Evolutionary conservation across 2,329 filamentous ascomycete genomes (phyloP), one percentile per base, ranked within the genome.

Genomic region (Cladosporium sp.): DNA sequence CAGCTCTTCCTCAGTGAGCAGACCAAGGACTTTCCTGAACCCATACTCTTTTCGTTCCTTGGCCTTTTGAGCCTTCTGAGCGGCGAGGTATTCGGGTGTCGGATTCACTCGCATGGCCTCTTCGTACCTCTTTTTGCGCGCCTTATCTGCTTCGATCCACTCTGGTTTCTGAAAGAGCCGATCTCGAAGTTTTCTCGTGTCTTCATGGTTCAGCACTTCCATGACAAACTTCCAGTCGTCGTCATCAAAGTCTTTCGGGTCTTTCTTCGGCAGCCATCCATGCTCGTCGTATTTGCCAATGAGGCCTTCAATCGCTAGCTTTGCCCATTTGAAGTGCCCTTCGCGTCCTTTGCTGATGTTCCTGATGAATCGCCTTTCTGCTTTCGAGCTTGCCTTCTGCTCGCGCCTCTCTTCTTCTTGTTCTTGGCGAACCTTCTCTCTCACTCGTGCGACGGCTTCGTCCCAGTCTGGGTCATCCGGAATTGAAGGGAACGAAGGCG

Each of bases 301-400:
- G 28, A 65, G 57, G n/a, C 28, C 24, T 15, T 65, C 44, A 24
- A 65, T 44, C n/a, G 64, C 32, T 21, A 38, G 55, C 47, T 65
- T 65, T n/a, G 64, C 64, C 64, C 64, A 65, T 44, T 60, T 60
- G 55, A 65, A 55, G 15, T 47, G 64, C 8, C 64, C 55, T 24
- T 59, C 55, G n/a, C 38, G 47, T 18, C 54, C 57, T 47, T 36
- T 65, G 49, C 64, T 65, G 34, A 60, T 28, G 15, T 49, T 30
- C 32, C 64, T 28, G 49, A 60, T 44, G 44, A 26, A 18, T 12
- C 54, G 51, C 21, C 30, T 63, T 12, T 68, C 65, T 26, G 59
- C 57, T 52, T 60, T 64, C 32, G 38, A 54, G 18, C 36, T 34
- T 7, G 64, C 64, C 36, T 66, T 41, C 14, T 60, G 36, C 58